Conservation (phyloP, 1,284 basidiomycete species). For the Phellopilus nigrolimitatus region DNA sequence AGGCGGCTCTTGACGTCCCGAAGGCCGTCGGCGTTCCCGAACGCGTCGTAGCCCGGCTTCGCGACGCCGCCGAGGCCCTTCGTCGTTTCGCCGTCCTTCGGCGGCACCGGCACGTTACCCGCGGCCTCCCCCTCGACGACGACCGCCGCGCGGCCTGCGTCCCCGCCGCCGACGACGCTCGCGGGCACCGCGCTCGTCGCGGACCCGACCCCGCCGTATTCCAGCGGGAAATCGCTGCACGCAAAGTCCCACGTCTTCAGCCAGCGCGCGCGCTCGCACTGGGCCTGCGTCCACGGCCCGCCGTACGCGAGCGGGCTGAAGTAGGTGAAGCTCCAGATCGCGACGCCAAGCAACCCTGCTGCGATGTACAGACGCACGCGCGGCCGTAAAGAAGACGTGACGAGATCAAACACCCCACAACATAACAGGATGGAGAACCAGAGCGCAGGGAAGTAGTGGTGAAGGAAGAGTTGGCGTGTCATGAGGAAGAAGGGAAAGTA, state of each 20-base stretch:
- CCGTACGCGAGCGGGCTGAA: slow-evolving; percentile 88
- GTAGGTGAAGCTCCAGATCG: slow-evolving; percentile 74
- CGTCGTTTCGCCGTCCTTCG: slow-evolving; percentile 13
- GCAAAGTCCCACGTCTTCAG: slow-evolving; percentile 94
- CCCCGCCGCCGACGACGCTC: slow-evolving; percentile 18
- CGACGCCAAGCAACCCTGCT: slow-evolving; percentile 64
- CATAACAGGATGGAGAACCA: slow-evolving; percentile 88
- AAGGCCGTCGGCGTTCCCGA: slow-evolving; percentile 14
- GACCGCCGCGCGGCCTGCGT: slow-evolving; percentile 19
- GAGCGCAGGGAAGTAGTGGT: slow-evolving; percentile 95
- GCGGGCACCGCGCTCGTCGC: slow-evolving; percentile 3
- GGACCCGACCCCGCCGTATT: slow-evolving; percentile 22
- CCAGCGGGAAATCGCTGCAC: slow-evolving; percentile 64
- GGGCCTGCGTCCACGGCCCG: slow-evolving; percentile 75
- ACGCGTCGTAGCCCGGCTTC: slow-evolving; percentile 22
- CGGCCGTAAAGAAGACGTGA: slow-evolving; percentile 76
- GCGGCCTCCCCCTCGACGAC: slow-evolving; percentile 16
- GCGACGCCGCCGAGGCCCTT: slow-evolving; percentile 10
- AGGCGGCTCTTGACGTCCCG: slow-evolving; percentile 15
- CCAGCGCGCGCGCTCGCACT: slow-evolving; percentile 81
- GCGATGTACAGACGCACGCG: slow-evolving; percentile 78
- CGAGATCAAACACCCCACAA: slow-evolving; percentile 79
- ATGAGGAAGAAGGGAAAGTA: slow-evolving; percentile 97
- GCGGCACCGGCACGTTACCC: slow-evolving; percentile 10
- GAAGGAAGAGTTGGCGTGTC: slow-evolving; percentile 93